phyloP scores from a whole-genome alignment of 306 rosid species.

The Ormosia semicastrata region DNA sequence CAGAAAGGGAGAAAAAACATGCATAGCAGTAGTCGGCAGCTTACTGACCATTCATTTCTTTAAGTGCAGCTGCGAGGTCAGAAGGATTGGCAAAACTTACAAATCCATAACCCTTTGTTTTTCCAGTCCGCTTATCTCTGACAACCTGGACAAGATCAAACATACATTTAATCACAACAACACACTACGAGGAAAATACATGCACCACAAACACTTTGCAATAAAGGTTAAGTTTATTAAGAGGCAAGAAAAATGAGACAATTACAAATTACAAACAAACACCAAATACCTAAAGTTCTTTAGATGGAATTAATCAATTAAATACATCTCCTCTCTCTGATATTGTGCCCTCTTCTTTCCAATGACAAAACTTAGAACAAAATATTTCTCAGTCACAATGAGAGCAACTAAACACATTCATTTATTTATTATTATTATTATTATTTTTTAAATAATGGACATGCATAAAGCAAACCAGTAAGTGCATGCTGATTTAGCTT shows the following conservation, averaged over 20 bases:
- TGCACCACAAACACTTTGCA: slow-evolving; percentile 3
- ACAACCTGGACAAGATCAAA: slow-evolving; percentile 62
- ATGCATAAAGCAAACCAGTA: background rate
- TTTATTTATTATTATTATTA: background rate
- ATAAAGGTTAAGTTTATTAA: background rate
- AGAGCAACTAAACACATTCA: background rate
- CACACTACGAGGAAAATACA: background rate
- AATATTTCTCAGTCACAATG: background rate
- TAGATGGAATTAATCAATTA: background rate
- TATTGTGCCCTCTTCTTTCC: background rate
- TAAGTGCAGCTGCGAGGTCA: slow-evolving; percentile 86
- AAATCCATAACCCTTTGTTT: slow-evolving; percentile 98
- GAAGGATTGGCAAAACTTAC: slow-evolving; percentile 88
- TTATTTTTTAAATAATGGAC: background rate
- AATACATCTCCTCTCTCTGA: background rate
- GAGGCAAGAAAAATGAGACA: slow-evolving; percentile 14
- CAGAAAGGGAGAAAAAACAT: background rate
- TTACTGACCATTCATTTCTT: slow-evolving; percentile 89
- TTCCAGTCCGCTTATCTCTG: slow-evolving; percentile 94
- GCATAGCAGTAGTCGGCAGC: background rate
- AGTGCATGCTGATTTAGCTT: background rate
- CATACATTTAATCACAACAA: background rate
- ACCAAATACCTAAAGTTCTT: background rate
- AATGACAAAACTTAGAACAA: background rate
- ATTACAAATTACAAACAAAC: background rate